These are phyloP conservation scores for Gracilariopsis chorda DNA, from an alignment of 23 red algal genomes.

Conservation along the genomic window DNA sequence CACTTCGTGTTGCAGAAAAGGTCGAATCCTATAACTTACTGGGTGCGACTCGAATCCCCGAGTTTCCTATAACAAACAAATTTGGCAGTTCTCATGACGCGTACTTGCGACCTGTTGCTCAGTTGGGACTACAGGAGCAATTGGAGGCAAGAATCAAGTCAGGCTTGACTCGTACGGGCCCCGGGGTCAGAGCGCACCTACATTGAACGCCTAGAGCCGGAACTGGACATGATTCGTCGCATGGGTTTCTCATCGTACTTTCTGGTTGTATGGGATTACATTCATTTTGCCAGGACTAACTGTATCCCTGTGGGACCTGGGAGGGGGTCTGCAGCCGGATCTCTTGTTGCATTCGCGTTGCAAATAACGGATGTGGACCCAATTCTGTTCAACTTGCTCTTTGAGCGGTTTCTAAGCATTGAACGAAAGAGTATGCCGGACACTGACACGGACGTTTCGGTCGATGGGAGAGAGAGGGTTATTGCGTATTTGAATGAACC, in stretches of 20 bases:
- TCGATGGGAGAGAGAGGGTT: constrained; percentile 81
- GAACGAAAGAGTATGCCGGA: constrained; percentile 94
- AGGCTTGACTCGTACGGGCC: background rate
- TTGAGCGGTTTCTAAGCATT: constrained; percentile 95
- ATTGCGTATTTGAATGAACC: constrained; percentile 82
- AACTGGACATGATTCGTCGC: constrained; percentile 75
- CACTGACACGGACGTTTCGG: constrained; percentile 94
- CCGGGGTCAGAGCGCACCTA: constrained; percentile 58
- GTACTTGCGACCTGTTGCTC: constrained; percentile 43
- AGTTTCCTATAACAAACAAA: constrained; percentile 67
- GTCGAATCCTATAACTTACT: constrained; percentile 75
- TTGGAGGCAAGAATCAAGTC: constrained; percentile 8
- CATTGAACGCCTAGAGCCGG: constrained; percentile 72
- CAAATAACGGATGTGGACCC: constrained; percentile 94
- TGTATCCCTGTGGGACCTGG: constrained; percentile 94
- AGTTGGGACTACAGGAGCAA: constrained; percentile 7
- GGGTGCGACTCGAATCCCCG: constrained; percentile 79
- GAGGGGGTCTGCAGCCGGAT: constrained; percentile 93
- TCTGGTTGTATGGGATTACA: constrained; percentile 97
- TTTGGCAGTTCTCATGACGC: constrained; percentile 36
- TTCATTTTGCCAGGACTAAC: constrained; percentile 68
- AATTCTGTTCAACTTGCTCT: constrained; percentile 82
- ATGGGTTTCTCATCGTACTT: constrained; percentile 97
- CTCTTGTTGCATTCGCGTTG: constrained; percentile 90
- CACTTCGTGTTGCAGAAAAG: constrained; percentile 74